Evolutionary conservation across 2,329 filamentous ascomycete genomes (phyloP).

Genomic region (Fusarium marasasianum): DNA sequence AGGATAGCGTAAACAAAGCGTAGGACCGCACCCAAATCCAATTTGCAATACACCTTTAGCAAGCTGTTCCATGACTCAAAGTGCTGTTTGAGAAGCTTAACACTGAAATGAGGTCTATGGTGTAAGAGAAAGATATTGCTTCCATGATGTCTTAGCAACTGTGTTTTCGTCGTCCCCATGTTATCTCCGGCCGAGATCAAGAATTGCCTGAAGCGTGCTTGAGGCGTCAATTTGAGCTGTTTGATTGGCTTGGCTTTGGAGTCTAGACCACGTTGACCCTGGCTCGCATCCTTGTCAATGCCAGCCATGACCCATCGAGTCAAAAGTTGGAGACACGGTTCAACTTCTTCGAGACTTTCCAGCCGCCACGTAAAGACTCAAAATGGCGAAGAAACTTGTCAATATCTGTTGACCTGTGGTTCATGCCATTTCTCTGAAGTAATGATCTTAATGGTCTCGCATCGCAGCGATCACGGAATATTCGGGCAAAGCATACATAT

Average conservation of each 20-base stretch:
- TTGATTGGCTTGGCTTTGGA: neutral
- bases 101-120: neutral
- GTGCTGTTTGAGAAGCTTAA: neutral
- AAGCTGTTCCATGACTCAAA: neutral
- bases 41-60: neutral
- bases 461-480: neutral
- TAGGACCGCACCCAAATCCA: neutral
- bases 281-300: neutral
- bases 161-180: neutral
- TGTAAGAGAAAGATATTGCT: neutral
- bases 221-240: neutral
- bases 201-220: constrained; percentile 2
- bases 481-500: neutral
- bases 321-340: neutral
- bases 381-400: neutral
- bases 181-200: neutral
- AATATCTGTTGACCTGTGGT: neutral
- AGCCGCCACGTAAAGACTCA: neutral
- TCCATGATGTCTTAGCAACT: neutral
- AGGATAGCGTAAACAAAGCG: neutral
- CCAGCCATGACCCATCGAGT: neutral
- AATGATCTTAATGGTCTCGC: neutral
- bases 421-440: neutral
- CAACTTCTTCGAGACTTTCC: neutral
- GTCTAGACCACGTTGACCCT: neutral